Evolutionary conservation across 2,329 filamentous ascomycete species (phyloP).

Genomic region (Ophiostoma ips): DNA sequence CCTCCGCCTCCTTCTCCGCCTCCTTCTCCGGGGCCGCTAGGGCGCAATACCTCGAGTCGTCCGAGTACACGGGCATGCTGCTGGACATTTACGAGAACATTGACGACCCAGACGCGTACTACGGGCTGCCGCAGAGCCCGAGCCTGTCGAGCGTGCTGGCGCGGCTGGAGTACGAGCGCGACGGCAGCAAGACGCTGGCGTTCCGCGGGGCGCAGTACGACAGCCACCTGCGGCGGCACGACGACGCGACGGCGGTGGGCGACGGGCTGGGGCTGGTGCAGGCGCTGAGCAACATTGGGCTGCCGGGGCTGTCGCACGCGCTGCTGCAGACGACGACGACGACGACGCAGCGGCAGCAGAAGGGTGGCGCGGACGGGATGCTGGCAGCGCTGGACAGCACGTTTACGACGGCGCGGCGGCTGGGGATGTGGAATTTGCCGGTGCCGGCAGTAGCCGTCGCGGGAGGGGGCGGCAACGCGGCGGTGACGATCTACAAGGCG

Average conservation of each 20-base stretch:
- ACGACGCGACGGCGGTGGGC: conserved; percentile 35
- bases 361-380: conserved; percentile 39
- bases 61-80: conserved; percentile 53
- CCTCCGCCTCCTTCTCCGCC: no score
- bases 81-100: conserved; percentile 80
- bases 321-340: conserved; percentile 45
- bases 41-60: conserved; percentile 19
- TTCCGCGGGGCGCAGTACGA: conserved; percentile 88
- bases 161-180: conserved; percentile 76
- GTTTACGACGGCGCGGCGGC: conserved; percentile 62
- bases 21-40: conserved; percentile 23
- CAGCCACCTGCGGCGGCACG: conserved; percentile 55
- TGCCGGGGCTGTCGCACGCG: conserved; percentile 74
- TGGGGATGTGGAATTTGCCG: conserved; percentile 87
- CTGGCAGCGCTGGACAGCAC: conserved; percentile 53
- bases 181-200: conserved; percentile 73
- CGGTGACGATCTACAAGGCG: conserved; percentile 61
- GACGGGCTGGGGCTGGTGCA: conserved; percentile 60
- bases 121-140: conserved; percentile 69
- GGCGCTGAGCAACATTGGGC: conserved; percentile 65
- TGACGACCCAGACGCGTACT: conserved; percentile 92
- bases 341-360: conserved; percentile 42
- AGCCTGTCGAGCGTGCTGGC: conserved; percentile 66
- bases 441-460: conserved; percentile 37
- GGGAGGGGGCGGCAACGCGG: conserved; percentile 34